These are phyloP conservation scores for Aspergillus melleus DNA, from an alignment of 2,329 filamentous ascomycete species.

Conservation along the genomic window DNA sequence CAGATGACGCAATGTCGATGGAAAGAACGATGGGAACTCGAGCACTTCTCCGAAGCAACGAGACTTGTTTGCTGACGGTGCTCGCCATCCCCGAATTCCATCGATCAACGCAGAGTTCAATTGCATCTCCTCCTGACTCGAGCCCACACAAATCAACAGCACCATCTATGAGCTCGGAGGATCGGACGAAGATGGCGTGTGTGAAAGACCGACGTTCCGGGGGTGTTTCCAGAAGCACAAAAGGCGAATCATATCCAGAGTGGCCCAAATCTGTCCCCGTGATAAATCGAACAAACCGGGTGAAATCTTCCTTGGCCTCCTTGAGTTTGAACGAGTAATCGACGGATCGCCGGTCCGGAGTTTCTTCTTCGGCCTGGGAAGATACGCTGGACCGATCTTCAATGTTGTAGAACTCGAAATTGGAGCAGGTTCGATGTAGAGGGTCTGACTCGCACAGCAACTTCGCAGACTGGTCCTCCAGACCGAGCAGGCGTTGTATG, in stretches of 20 bases:
- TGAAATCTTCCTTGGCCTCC: constrained; percentile 61
- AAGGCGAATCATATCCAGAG: constrained; percentile 59
- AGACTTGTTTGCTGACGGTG: constrained; percentile 56
- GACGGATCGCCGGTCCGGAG: constrained; percentile 46
- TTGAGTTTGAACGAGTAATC: constrained; percentile 51
- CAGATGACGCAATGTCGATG: constrained; percentile 43
- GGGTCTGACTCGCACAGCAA: constrained; percentile 47
- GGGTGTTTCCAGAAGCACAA: constrained; percentile 60
- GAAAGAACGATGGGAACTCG: constrained; percentile 59
- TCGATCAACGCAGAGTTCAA: constrained; percentile 61
- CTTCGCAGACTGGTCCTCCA: constrained; percentile 45
- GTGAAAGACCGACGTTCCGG: constrained; percentile 56
- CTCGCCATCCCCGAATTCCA: constrained; percentile 54
- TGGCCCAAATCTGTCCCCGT: constrained; percentile 55
- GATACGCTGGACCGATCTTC: constrained; percentile 42
- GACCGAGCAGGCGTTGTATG: constrained; percentile 43
- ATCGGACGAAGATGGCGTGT: constrained; percentile 41
- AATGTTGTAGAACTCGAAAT: constrained; percentile 50
- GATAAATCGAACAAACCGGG: constrained; percentile 59
- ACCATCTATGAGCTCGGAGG: constrained; percentile 35
- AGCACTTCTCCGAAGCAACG: constrained; percentile 57
- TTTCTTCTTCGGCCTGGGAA: constrained; percentile 30
- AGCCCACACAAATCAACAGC: constrained; percentile 51
- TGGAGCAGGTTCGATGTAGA: constrained; percentile 49
- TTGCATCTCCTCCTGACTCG: constrained; percentile 60